Percentiles rank a stretch among this genome's conserved stretches.
Evolutionary conservation across 2,329 filamentous ascomycete genomes (phyloP).

Genomic region (Cordyceps farinosa): DNA sequence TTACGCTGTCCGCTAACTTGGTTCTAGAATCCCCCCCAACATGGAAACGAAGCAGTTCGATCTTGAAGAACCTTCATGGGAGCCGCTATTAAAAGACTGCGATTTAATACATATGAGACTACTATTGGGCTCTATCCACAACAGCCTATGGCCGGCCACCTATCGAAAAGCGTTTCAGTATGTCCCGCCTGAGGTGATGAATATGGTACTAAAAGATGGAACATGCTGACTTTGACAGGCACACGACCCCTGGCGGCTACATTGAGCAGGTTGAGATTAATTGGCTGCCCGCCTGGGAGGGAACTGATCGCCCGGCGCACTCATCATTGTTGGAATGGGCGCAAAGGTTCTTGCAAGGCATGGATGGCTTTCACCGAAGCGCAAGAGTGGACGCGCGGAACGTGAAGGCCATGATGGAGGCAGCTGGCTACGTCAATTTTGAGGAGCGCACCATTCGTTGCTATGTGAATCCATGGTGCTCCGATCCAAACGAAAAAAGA

Average conservation of each 20-base stretch:
- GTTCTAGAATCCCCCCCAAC: slow-evolving; percentile 65
- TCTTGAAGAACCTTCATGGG: slow-evolving; percentile 70
- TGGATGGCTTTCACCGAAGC: slow-evolving; percentile 60
- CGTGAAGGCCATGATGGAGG: slow-evolving; percentile 59
- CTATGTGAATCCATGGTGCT: slow-evolving; percentile 71
- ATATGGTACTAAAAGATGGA: not conserved
- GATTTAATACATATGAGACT: slow-evolving; percentile 82
- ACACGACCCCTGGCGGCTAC: slow-evolving; percentile 73
- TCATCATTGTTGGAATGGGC: slow-evolving; percentile 68
- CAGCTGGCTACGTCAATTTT: slow-evolving; percentile 77
- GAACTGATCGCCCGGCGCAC: slow-evolving; percentile 54
- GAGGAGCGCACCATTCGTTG: slow-evolving; percentile 65
- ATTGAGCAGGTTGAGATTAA: slow-evolving; percentile 92
- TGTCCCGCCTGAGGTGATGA: slow-evolving; percentile 27
- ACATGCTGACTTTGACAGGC: slow-evolving; percentile 43
- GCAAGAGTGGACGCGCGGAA: slow-evolving; percentile 53
- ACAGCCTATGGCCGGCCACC: slow-evolving; percentile 62
- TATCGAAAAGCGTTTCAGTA: slow-evolving; percentile 69
- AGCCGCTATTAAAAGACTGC: slow-evolving; percentile 47
- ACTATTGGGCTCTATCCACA: slow-evolving; percentile 71
- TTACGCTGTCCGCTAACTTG: slow-evolving; percentile 20
- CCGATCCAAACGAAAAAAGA: slow-evolving; percentile 60
- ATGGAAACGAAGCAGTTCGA: slow-evolving; percentile 58
- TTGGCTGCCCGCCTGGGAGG: slow-evolving; percentile 69
- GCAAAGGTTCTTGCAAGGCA: slow-evolving; percentile 62